phyloP scores from a whole-genome alignment of 768 basidiomycete species.

The Kwoniella botswanensis region DNA sequence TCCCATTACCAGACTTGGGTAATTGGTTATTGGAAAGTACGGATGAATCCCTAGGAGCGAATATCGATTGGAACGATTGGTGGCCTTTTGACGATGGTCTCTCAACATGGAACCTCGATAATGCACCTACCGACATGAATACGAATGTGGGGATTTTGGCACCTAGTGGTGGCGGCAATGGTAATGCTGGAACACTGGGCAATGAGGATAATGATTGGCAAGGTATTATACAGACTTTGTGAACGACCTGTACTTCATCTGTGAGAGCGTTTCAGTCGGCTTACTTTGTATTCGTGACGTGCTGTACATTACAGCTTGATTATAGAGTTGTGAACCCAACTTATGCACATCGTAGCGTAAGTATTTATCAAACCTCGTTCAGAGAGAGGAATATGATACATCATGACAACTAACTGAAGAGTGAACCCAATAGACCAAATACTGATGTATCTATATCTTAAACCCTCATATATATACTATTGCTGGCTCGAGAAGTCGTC shows the following conservation, averaged over 20 bases:
- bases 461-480: no score
- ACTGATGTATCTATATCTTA: no score
- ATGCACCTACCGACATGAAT: neutral
- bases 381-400: no score
- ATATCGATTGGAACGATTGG: constrained; percentile 17
- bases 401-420: no score
- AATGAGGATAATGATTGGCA: constrained; percentile 5
- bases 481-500: no score
- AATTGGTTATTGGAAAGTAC: constrained; percentile 12
- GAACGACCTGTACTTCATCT: neutral
- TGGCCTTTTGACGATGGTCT: constrained; percentile 21
- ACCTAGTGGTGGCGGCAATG: neutral
- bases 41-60: constrained; percentile 6
- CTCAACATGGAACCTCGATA: constrained; percentile 2
- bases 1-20: constrained; percentile 9
- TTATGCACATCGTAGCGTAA: no score
- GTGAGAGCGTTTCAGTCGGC: no score
- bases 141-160: neutral
- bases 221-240: constrained; percentile 11
- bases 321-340: no score
- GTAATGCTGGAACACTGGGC: neutral
- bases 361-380: no score
- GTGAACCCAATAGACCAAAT: no score
- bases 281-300: no score
- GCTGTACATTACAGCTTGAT: no score